Percentiles rank a stretch among this genome's conserved stretches.
Evolutionary conservation across 495 filamentous ascomycete genomes (phyloP).

Genomic region (Umbilicaria muhlenbergii): DNA sequence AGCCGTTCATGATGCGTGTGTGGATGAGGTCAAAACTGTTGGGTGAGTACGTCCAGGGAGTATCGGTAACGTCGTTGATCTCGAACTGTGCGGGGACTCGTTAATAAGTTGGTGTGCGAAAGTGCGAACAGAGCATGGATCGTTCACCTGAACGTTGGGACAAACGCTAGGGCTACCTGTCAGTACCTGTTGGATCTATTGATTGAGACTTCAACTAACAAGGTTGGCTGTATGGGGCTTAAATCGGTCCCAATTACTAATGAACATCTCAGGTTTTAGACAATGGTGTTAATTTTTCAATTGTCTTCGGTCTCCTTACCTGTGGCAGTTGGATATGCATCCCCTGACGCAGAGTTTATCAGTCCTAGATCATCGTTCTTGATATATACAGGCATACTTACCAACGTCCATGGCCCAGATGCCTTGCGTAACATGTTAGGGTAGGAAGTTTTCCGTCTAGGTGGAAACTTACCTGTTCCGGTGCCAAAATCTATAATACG

Average conservation of each 20-base stretch:
- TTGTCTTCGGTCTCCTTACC: neutral
- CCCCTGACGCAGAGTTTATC: neutral
- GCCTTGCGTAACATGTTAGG: neutral
- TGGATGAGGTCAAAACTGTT: constrained; percentile 48
- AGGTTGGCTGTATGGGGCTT: constrained; percentile 9
- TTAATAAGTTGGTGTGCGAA: too few species aligned
- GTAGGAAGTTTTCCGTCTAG: neutral
- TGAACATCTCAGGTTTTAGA: neutral
- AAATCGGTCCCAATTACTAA: constrained; percentile 8
- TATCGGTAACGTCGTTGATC: constrained; percentile 29
- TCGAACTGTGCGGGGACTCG: constrained; percentile 20
- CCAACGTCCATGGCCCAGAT: constrained; percentile 14
- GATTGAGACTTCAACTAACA: neutral
- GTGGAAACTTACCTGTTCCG: constrained; percentile 26
- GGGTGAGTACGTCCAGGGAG: constrained; percentile 31
- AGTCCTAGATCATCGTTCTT: neutral
- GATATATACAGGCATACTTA: neutral
- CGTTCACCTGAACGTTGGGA: too few species aligned
- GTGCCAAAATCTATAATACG: constrained; percentile 55
- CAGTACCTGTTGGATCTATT: too few species aligned
- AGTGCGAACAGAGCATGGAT: too few species aligned
- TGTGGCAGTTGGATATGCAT: neutral
- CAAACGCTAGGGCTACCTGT: too few species aligned
- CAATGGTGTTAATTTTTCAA: neutral
- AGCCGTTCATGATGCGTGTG: constrained; percentile 36